These are phyloP conservation scores for Nigrograna mackinnonii DNA, from an alignment of 2,329 filamentous ascomycete species.

Conservation along the genomic window DNA sequence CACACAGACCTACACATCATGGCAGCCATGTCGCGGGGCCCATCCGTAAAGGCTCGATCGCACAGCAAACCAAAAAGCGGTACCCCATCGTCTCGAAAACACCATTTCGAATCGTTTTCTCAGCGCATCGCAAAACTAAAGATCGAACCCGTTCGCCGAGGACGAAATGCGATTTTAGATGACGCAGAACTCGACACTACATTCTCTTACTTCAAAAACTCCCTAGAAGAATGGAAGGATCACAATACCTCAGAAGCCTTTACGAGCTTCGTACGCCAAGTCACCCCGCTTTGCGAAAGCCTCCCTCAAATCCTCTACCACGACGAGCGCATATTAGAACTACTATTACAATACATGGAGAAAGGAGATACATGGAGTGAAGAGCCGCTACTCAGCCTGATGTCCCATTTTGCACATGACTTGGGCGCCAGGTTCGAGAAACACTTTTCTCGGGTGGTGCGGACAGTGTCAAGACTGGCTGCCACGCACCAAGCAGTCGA, in stretches of 20 bases:
- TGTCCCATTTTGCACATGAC: slow-evolving; percentile 94
- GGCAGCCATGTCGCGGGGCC: slow-evolving; percentile 48
- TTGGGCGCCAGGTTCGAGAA: slow-evolving; percentile 85
- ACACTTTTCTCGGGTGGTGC: slow-evolving; percentile 77
- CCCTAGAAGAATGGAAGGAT: slow-evolving; percentile 86
- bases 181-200: slow-evolving; percentile 74
- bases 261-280: slow-evolving; percentile 73
- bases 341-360: slow-evolving; percentile 76
- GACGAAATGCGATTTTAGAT: slow-evolving; percentile 82
- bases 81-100: slow-evolving; percentile 77
- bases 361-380: slow-evolving; percentile 77
- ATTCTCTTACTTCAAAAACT: slow-evolving; percentile 84
- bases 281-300: slow-evolving; percentile 80
- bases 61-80: slow-evolving; percentile 62
- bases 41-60: slow-evolving; percentile 47
- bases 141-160: slow-evolving; percentile 89
- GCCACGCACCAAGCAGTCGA: slow-evolving; percentile 77
- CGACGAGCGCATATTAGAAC: slow-evolving; percentile 79
- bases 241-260: slow-evolving; percentile 87
- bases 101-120: slow-evolving; percentile 90
- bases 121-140: slow-evolving; percentile 88
- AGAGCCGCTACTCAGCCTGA: slow-evolving; percentile 83
- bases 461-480: slow-evolving; percentile 76
- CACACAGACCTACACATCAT: slow-evolving; percentile 29
- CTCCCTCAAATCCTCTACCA: slow-evolving; percentile 91